Evolutionary conservation across 169 alveolate genomes (phyloP), one percentile per base, ranked within the genome.

Genomic region (Plasmodium blacklocki): DNA sequence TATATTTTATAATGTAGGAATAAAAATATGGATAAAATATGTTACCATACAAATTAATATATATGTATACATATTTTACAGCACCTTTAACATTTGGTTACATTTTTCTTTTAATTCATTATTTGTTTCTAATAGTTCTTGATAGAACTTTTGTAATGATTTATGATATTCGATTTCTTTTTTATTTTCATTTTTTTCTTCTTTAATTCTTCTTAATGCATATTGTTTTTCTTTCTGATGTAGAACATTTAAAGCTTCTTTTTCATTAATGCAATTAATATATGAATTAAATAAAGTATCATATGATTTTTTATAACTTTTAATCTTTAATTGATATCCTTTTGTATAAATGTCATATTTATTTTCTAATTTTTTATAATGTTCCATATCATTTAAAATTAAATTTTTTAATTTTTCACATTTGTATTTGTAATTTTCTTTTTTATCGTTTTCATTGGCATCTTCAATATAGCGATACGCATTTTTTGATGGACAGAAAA

Each of bases 401-500:
- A 66, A 66, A 26, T 11, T 70, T 23, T 71, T 52, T 9, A 92
- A 54, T 47, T 68, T 60, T 12, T 73, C 59, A 49, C 86, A 50
- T 26, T 54, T 43, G 87, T 75, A 67, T 52, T 87, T 88, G 43
- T 83, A 87, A 59, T 72, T 66, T 12, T 88, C 92, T 19, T 56
- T 74, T 32, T 71, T 43, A 19, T 92, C 88, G 0, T 29, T 23
- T 23, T 92, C 92, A 19, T 89, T 62, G 15, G 76, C 52, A n/a
- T 70, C 39, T 39, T 74, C 86, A 39, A 88, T 62, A 45, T 29
- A 50, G 49, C 66, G 63, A 56, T 71, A 92, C 3, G 49, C 29
- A 32, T 92, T 92, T 52, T 75, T 75, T 47, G 73, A 80, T 3
- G 95, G 95, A 18, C 70, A 86, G 56, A 73, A 92, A 18, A 92